These are phyloP conservation scores for Strombidium stylifer DNA, from an alignment of 73 alveolate species.

Conservation along the genomic window DNA sequence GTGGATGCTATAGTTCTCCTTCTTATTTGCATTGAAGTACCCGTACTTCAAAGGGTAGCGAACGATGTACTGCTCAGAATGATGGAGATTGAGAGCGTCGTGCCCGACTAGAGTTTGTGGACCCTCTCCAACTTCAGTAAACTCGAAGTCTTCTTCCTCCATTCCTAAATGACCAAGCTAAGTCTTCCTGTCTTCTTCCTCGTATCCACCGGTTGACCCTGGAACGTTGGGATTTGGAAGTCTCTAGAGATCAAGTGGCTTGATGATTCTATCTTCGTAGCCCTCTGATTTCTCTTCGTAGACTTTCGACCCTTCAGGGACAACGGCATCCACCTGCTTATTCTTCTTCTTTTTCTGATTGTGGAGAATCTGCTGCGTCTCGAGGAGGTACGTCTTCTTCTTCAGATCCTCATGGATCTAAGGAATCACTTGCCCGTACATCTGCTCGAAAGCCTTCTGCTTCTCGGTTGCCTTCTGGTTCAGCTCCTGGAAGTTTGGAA, in stretches of 20 bases:
- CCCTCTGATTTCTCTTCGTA: no score
- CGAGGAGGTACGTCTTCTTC: constrained; percentile 14
- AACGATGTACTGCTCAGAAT: constrained; percentile 6
- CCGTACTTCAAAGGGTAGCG: constrained; percentile 33
- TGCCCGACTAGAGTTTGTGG: constrained; percentile 17
- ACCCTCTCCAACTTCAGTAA: no score
- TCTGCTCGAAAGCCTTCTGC: constrained; percentile 8
- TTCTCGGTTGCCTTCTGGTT: neutral
- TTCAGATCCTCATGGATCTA: constrained; percentile 13
- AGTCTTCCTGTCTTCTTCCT: no score
- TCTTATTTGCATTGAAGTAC: constrained; percentile 5
- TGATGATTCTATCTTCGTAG: no score
- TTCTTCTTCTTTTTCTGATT: no score
- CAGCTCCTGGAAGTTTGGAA: neutral
- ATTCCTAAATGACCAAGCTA: constrained; percentile 12
- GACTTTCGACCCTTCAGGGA: constrained; percentile 59
- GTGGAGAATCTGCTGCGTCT: no score
- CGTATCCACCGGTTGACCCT: no score
- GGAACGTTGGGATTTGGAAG: no score
- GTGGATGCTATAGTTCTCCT: neutral
- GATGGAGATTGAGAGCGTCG: constrained; percentile 10
- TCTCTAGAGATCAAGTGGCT: no score
- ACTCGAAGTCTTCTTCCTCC: constrained; percentile 4
- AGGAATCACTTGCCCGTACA: constrained; percentile 8
- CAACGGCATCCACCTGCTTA: no score